A percentile compares a stretch with the other conserved stretches of the same genome.
These are phyloP conservation scores for Arthroderma sp. DNA, from an alignment of 2,329 filamentous ascomycete genomes.

Conservation along the genomic window DNA sequence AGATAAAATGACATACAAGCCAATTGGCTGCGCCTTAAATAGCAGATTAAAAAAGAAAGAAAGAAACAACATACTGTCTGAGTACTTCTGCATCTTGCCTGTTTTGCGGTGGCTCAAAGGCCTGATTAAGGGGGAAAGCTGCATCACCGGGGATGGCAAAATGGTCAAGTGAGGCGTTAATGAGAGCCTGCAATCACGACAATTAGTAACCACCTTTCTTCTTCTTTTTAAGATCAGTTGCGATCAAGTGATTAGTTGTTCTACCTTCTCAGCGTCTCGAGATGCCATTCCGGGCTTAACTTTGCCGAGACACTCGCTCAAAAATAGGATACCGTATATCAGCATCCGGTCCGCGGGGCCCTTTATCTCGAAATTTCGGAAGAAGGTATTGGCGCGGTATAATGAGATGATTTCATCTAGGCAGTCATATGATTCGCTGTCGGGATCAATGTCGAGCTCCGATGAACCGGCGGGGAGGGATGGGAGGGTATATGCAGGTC, in stretches of 20 bases:
- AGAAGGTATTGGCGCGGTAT: constrained; percentile 97
- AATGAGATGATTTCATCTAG: constrained; percentile 85
- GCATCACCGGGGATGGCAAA: constrained; percentile 93
- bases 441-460: constrained; percentile 52
- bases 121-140: constrained; percentile 86
- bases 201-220: background rate
- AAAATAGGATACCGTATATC: constrained; percentile 91
- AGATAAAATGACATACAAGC: background rate
- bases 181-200: constrained; percentile 55
- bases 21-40: background rate
- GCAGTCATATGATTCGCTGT: constrained; percentile 88
- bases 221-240: background rate
- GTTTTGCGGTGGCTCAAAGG: constrained; percentile 79
- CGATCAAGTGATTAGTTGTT: background rate
- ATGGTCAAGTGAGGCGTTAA: constrained; percentile 84
- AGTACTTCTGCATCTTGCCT: constrained; percentile 81
- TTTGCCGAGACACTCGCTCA: constrained; percentile 80
- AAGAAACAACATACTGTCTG: constrained; percentile 51
- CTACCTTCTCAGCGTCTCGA: constrained; percentile 53
- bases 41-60: background rate
- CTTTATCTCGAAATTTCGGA: constrained; percentile 98
- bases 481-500: constrained; percentile 80
- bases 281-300: constrained; percentile 61
- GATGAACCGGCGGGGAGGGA: constrained; percentile 44
- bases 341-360: constrained; percentile 86